Evolutionary conservation across 2,329 filamentous ascomycete genomes (phyloP), one percentile per base, ranked within the genome.

Genomic region (Blastomyces emzantsi): DNA sequence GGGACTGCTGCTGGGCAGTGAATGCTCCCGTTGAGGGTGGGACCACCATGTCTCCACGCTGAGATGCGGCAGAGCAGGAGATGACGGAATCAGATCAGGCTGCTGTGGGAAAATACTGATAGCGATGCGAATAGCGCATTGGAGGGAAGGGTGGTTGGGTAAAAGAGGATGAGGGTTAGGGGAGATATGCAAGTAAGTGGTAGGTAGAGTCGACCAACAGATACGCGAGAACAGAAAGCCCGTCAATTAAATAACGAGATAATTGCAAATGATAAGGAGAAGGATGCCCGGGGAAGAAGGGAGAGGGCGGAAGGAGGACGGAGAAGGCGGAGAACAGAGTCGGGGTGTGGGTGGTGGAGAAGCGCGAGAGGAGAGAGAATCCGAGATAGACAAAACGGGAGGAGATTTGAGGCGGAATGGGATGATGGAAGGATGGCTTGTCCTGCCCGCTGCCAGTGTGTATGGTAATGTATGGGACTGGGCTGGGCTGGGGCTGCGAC

Each of bases 31-130:
- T 74, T 60, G 76, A 76, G 68, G 77, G 74, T 71, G 77, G 76
- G 73, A 76, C 75, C 72, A 78, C 78, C 78, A 79, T 79, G 65
- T 76, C 73, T 73, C 65, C 64, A 41, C 47, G 30, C 30, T 55
- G 45, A 19, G 33, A 25, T 52, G 33, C 36, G 47, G 47, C 33
- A 52, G 60, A 43, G 52, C 28, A 33, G 52, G 61, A 43, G 51
- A 62, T 39, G 41, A 25, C 3, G 36, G 33, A 39, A 51, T 33
- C 22, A 39, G 51, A 47, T 47, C 22, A 49, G 25, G 7, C 28
- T n/a, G 30, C 19, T 56, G 56, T 62, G 30, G 47, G 6, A 63
- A 54, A 49, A 63, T 41, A 54, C 57, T 47, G 51, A 57, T 45
- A n/a, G 61, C 51, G 52, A 62, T 62, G 61, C 52, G 52, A 62